A percentile compares a stretch with the other conserved stretches of the same genome.
Conservation (phyloP, 225 moss, liverwort and hornwort species). For the Bryum argenteum region DNA sequence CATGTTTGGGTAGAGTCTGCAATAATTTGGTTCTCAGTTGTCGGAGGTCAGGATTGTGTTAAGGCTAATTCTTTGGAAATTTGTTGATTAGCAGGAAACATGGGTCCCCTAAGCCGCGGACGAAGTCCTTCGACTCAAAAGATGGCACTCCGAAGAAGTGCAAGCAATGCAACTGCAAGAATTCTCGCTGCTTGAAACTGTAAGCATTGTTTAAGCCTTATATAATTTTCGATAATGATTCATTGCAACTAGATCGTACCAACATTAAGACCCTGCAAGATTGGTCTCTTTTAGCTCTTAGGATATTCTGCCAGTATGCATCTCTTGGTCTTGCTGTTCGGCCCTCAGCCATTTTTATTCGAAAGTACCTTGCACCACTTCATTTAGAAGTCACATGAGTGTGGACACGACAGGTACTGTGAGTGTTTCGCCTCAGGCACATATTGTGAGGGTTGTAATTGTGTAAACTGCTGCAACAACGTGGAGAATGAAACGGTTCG, state of each 20-base stretch:
- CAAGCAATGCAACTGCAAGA: slow-evolving; percentile 67
- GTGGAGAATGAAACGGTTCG: slow-evolving; percentile 59
- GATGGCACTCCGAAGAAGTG: slow-evolving; percentile 65
- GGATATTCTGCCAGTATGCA: background rate
- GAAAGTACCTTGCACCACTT: slow-evolving; percentile 8
- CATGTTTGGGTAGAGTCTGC: slow-evolving; percentile 14
- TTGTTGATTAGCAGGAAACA: slow-evolving; percentile 48
- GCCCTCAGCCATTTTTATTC: background rate
- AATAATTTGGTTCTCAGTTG: slow-evolving; percentile 4
- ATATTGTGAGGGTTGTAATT: slow-evolving; percentile 68
- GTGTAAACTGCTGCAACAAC: slow-evolving; percentile 70
- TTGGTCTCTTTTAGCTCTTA: slow-evolving; percentile 14
- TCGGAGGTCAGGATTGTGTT: slow-evolving; percentile 9
- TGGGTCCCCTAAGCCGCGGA: slow-evolving; percentile 56
- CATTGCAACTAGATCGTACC: background rate
- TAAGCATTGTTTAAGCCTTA: slow-evolving; percentile 33
- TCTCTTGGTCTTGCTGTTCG: background rate
- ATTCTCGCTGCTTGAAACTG: slow-evolving; percentile 65
- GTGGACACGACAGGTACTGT: slow-evolving; percentile 54
- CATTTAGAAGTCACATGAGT: slow-evolving; percentile 1
- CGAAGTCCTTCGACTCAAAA: slow-evolving; percentile 58
- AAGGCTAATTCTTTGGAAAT: background rate
- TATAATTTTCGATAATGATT: background rate
- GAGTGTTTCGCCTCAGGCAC: slow-evolving; percentile 70
- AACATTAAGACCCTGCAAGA: background rate